These are phyloP conservation scores for Cercospora zeina DNA, from an alignment of 2,329 filamentous ascomycete species.

Conservation along the genomic window DNA sequence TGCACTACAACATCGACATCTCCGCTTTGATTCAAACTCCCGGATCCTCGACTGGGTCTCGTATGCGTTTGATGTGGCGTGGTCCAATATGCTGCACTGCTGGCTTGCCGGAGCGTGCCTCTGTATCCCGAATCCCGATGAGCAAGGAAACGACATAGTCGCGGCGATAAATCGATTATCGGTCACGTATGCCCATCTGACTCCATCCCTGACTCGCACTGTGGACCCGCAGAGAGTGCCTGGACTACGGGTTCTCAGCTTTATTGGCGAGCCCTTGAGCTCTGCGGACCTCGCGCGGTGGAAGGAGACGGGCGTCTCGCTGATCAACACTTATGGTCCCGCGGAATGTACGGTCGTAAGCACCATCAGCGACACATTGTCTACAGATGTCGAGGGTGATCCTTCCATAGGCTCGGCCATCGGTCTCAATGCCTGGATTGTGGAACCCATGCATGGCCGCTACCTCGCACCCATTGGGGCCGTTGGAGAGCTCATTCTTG, in stretches of 20 bases:
- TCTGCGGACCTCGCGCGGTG: neutral
- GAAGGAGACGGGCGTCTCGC: neutral
- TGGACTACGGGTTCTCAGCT: neutral
- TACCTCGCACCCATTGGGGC: neutral
- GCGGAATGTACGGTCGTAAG: slow-evolving; percentile 21
- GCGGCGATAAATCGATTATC: neutral
- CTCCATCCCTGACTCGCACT: neutral
- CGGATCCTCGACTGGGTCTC: slow-evolving; percentile 1
- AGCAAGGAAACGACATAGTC: neutral
- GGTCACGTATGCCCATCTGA: neutral
- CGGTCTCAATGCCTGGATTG: slow-evolving; percentile 11
- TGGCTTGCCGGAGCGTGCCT: neutral
- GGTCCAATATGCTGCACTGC: neutral
- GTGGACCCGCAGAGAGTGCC: neutral
- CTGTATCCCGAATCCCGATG: slow-evolving; percentile 1
- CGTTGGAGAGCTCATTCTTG: slow-evolving; percentile 19
- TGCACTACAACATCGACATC: slow-evolving; percentile 3
- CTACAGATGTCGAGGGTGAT: slow-evolving; percentile 3
- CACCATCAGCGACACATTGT: slow-evolving; percentile 12
- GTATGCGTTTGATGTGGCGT: neutral
- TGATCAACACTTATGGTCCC: slow-evolving; percentile 20
- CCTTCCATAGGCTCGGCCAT: slow-evolving; percentile 8
- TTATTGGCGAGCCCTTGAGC: neutral
- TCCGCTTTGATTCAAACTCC: neutral
- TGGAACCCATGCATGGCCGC: slow-evolving; percentile 1